Conservation (phyloP, 106 monocot species). For the Apostasia ramifera region DNA sequence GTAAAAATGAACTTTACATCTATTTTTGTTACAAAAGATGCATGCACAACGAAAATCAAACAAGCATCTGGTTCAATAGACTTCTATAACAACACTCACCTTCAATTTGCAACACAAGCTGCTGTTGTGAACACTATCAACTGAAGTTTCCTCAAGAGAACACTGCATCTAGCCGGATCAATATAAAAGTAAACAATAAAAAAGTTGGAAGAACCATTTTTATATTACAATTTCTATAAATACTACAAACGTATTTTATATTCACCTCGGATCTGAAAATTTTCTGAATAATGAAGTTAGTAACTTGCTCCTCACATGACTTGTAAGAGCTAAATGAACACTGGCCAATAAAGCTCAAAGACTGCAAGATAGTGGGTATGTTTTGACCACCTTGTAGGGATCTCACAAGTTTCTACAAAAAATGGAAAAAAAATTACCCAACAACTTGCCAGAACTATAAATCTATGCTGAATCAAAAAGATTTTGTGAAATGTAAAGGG, state of each 20-base stretch:
- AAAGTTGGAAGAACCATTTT: not conserved
- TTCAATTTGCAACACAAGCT: conserved; percentile 52
- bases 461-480: not conserved
- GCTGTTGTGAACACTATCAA: conserved; percentile 17
- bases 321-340: conserved; percentile 36
- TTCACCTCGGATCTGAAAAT: conserved; percentile 40
- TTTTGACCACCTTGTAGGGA: conserved; percentile 39
- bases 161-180: conserved; percentile 30
- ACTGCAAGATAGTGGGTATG: conserved; percentile 66
- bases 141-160: conserved; percentile 18
- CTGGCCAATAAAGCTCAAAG: conserved; percentile 53
- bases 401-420: conserved; percentile 59
- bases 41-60: no score
- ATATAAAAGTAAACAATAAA: conserved; percentile 4
- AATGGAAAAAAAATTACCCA: not conserved
- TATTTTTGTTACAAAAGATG: no score
- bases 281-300: conserved; percentile 34
- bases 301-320: conserved; percentile 34
- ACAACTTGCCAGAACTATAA: not conserved
- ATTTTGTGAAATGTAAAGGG: not conserved
- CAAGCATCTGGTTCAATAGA: no score
- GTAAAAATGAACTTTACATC: no score
- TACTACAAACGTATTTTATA: not conserved
- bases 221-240: not conserved
- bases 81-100: conserved; percentile 21